These are phyloP conservation scores for Nyssa sinensis DNA, from an alignment of 148 eudicot species.

Conservation along the genomic window DNA sequence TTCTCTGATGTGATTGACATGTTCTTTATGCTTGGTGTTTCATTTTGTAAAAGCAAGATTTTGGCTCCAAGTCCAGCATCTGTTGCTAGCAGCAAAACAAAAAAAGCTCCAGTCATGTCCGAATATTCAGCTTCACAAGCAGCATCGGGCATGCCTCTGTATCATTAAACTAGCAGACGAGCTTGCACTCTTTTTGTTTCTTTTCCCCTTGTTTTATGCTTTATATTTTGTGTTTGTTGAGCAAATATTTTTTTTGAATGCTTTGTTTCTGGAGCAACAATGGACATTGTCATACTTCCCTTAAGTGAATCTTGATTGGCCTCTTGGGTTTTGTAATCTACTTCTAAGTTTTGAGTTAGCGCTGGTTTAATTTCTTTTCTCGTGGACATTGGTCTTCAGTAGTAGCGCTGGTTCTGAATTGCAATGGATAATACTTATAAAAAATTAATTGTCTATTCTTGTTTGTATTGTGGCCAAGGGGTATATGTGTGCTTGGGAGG, in stretches of 20 bases:
- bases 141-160: neutral
- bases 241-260: too few relatives aligned
- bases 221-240: neutral
- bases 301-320: neutral
- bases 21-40: neutral
- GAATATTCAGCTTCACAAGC: neutral
- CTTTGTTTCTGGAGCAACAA: neutral
- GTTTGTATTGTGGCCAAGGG: too few relatives aligned
- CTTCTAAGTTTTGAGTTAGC: too few relatives aligned
- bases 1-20: conserved; percentile 19
- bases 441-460: too few relatives aligned
- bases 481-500: too few relatives aligned
- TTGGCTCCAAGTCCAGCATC: neutral
- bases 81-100: neutral
- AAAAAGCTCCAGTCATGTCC: neutral
- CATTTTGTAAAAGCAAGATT: conserved; percentile 14
- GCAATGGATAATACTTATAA: too few relatives aligned
- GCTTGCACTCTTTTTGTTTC: neutral
- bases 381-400: too few relatives aligned
- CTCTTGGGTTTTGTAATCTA: too few relatives aligned
- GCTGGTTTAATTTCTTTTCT: too few relatives aligned
- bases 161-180: neutral
- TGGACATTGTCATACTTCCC: neutral
- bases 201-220: neutral
- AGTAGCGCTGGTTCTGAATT: too few relatives aligned